Evolutionary conservation across 2,329 filamentous ascomycete species (phyloP), one percentile per base, ranked within the genome.

Genomic region (Paecilomyces niveus): DNA sequence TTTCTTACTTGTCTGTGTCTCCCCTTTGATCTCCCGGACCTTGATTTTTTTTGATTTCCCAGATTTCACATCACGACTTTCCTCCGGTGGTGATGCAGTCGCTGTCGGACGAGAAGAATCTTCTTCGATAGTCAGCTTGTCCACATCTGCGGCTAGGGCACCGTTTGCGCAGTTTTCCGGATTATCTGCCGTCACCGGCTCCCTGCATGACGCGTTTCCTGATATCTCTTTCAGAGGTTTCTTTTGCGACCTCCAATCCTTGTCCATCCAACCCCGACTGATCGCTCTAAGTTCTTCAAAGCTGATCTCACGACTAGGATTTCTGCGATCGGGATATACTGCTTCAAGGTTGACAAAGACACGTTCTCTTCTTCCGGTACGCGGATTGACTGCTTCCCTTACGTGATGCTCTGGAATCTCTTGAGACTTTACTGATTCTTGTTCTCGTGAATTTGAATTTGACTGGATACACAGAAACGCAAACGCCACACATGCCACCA

Each of bases 251-350:
- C 72, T 64, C 83, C 83, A 86, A 62, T 85, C 77, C 62, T 76
- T 79, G 56, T 79, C 70, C 60, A 83, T 72, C 82, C 83, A 86
- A 0, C 93, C 93, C 58, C 89, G 83, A 64, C 85, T 85, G 50
- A 82, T 82, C 31, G 93, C 93, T 76, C 92, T 86, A 22, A 99
- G 77, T 75, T 99, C 94, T 71, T 99, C 94, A 69, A 97, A 96
- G 68, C 90, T 93, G 61, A 89, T 82, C 73, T 97, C 93, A 32
- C 85, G 85, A 2, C 84, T 85, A 1, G 85, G 82, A 60, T 89
- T 83, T 53, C 88, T 83, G 22, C 85, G 84, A 45, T 88, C 87
- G 8, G 92, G 92, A 68, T 97, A 97, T 33, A 97, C 83, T 32
- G 87, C 85, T 71, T 92, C 86, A 55, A 97, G 80, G 68, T 96